Percentiles rank a stretch among this genome's conserved stretches.
phyloP scores from a whole-genome alignment of 2,329 filamentous ascomycete genomes.

The Talaromyces sp. region DNA sequence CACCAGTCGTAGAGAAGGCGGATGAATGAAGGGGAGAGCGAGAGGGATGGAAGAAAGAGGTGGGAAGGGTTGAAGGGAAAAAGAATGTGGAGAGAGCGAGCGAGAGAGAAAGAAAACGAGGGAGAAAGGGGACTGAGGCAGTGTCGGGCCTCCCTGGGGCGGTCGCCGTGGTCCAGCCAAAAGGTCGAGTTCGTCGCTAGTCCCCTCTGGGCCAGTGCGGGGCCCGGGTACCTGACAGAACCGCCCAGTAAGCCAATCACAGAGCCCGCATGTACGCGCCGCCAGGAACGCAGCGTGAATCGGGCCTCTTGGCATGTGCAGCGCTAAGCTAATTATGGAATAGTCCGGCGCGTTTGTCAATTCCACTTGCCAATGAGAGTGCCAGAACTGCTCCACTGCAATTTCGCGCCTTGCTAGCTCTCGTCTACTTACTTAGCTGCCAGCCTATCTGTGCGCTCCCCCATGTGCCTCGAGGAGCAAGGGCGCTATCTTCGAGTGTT shows the following conservation, averaged over 20 bases:
- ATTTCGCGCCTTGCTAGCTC: background rate
- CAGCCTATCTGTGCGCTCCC: background rate
- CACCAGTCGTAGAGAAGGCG: slow-evolving; percentile 25
- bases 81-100: slow-evolving; percentile 14
- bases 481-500: background rate
- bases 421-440: background rate
- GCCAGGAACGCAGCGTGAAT: background rate
- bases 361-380: background rate
- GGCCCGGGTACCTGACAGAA: background rate
- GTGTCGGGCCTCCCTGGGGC: background rate
- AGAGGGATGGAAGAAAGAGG: slow-evolving; percentile 1
- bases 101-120: slow-evolving; percentile 25
- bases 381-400: background rate
- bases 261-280: background rate
- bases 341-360: background rate
- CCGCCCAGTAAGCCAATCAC: background rate
- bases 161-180: background rate
- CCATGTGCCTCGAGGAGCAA: background rate
- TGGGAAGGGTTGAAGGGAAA: background rate
- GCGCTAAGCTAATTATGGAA: background rate
- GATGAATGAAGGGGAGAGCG: slow-evolving; percentile 15
- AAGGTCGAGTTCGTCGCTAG: background rate
- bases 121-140: slow-evolving; percentile 14
- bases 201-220: background rate
- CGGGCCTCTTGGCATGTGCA: background rate